phyloP scores from a whole-genome alignment of 805 yeast species.

The Starmerella bombi region DNA sequence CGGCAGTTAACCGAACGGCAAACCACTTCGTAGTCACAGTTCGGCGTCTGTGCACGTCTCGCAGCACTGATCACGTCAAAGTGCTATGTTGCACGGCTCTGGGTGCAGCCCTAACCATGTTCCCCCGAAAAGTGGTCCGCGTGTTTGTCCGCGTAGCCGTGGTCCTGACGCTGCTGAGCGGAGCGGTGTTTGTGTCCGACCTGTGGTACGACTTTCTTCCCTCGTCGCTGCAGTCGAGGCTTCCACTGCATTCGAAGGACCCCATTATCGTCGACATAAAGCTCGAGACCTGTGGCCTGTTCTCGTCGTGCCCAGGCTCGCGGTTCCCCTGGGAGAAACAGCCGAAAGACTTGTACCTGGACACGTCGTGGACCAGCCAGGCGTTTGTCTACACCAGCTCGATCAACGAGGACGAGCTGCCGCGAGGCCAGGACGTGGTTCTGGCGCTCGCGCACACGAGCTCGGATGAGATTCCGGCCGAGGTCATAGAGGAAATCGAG shows the following conservation, averaged over 20 bases:
- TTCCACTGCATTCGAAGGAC: constrained; percentile 34
- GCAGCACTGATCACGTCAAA: too few species aligned
- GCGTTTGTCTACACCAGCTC: constrained; percentile 30
- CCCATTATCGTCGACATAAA: constrained; percentile 34
- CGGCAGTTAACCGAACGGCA: too few species aligned
- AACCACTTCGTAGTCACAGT: too few species aligned
- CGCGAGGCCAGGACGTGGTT: constrained; percentile 27
- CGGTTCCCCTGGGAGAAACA: constrained; percentile 32
- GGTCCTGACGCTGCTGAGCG: constrained; percentile 9
- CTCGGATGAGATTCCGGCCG: not conserved
- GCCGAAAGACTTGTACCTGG: constrained; percentile 38
- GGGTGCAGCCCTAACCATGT: constrained; percentile 1
- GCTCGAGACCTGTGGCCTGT: constrained; percentile 27
- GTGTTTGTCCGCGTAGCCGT: constrained; percentile 10
- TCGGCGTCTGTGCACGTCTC: too few species aligned
- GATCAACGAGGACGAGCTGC: constrained; percentile 23
- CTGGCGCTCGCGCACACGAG: constrained; percentile 5
- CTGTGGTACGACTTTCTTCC: constrained; percentile 29
- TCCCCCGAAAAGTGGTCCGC: constrained; percentile 8
- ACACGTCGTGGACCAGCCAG: constrained; percentile 33
- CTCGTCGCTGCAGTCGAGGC: constrained; percentile 25
- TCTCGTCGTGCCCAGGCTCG: constrained; percentile 7
- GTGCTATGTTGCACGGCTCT: too few species aligned
- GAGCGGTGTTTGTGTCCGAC: constrained; percentile 31
- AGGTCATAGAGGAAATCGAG: constrained; percentile 7